phyloP scores from a whole-genome alignment of 78 protist genomes.

The Isochrysis galbana region DNA sequence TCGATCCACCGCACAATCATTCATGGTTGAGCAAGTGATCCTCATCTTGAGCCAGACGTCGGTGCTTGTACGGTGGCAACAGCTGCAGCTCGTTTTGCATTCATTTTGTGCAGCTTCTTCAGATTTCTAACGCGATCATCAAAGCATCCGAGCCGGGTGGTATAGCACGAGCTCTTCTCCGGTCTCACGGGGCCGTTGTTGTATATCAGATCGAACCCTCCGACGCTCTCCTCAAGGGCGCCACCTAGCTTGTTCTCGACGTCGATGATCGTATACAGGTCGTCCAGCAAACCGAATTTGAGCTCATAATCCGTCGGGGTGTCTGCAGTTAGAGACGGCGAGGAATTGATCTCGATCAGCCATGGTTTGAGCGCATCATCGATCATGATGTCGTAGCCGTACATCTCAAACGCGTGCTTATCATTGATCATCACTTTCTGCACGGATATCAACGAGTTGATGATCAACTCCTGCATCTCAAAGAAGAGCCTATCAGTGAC shows the following conservation, averaged over 20 bases:
- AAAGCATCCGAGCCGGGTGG: not conserved
- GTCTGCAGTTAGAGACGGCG: constrained; percentile 70
- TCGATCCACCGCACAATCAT: too few species aligned
- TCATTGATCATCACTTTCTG: constrained; percentile 74
- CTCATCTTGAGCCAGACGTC: too few species aligned
- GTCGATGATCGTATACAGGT: constrained; percentile 4
- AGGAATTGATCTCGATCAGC: constrained; percentile 74
- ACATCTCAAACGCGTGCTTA: constrained; percentile 86
- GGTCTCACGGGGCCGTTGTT: not conserved
- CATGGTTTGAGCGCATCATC: constrained; percentile 65
- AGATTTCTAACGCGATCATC: not conserved
- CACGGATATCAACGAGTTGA: constrained; percentile 68
- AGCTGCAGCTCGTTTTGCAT: too few species aligned
- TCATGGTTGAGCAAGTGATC: too few species aligned
- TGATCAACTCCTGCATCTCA: constrained; percentile 28
- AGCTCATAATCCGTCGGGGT: constrained; percentile 54
- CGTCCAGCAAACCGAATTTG: constrained; percentile 34
- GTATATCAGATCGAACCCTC: constrained; percentile 21
- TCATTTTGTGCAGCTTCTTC: not conserved
- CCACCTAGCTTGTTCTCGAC: not conserved
- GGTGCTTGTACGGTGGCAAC: too few species aligned
- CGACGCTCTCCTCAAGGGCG: not conserved
- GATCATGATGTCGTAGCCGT: constrained; percentile 77
- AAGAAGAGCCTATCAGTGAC: not conserved
- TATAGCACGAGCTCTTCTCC: not conserved